These are phyloP conservation scores for Stentor roeselii DNA, from an alignment of 73 alveolate genomes.

Conservation along the genomic window DNA sequence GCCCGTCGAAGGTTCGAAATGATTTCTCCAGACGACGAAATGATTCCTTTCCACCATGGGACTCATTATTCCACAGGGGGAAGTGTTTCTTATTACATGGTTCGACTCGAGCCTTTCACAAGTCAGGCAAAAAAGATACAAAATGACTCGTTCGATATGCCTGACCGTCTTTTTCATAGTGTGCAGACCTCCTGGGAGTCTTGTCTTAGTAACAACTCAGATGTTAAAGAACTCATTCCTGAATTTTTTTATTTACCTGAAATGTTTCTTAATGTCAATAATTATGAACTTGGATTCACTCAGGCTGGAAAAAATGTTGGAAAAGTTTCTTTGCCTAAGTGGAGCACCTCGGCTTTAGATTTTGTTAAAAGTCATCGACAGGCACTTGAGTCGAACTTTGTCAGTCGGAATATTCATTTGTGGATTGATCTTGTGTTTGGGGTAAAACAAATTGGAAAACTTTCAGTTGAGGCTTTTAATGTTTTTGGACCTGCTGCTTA, in stretches of 20 bases:
- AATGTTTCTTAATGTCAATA: conserved; percentile 39
- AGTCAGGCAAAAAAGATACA: conserved; percentile 85
- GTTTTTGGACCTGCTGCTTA: conserved; percentile 48
- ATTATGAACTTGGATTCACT: conserved; percentile 57
- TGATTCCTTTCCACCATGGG: conserved; percentile 87
- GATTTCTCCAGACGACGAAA: background rate
- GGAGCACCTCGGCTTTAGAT: conserved; percentile 86
- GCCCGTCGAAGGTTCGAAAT: background rate
- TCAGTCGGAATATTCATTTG: conserved; percentile 61
- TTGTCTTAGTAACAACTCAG: conserved; percentile 82
- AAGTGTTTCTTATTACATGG: conserved; percentile 81
- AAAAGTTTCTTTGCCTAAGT: conserved; percentile 73
- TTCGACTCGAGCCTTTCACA: conserved; percentile 87
- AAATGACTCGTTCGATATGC: conserved; percentile 82
- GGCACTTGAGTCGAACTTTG: conserved; percentile 83
- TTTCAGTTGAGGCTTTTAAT: conserved; percentile 66
- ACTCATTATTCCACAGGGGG: conserved; percentile 95
- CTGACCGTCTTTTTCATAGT: conserved; percentile 88
- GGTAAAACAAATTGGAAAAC: conserved; percentile 76
- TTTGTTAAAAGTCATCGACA: conserved; percentile 80
- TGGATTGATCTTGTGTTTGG: conserved; percentile 92
- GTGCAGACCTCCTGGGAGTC: conserved; percentile 67
- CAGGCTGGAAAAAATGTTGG: conserved; percentile 63
- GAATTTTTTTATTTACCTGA: conserved; percentile 95
- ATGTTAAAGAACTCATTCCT: conserved; percentile 96